A percentile compares a stretch with the other conserved stretches of the same genome.
phyloP scores from a whole-genome alignment of 2,329 filamentous ascomycete species.

The Coleophoma crateriformis region DNA sequence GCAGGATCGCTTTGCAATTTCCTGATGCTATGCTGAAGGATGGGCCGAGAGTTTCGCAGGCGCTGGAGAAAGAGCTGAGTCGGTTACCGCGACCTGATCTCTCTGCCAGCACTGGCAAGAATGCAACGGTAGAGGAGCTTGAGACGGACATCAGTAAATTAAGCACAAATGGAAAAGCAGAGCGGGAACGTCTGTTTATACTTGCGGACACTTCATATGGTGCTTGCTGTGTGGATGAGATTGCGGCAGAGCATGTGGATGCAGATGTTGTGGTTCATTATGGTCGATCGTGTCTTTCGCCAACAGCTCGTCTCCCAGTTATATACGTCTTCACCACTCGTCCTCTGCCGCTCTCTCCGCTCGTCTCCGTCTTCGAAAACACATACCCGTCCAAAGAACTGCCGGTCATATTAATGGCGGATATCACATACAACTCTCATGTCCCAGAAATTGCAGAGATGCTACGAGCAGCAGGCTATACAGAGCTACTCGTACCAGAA shows the following conservation, averaged over 20 bases:
- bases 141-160: conserved; percentile 15
- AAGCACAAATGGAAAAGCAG: background rate
- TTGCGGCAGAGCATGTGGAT: conserved; percentile 88
- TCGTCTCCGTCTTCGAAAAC: conserved; percentile 53
- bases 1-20: conserved; percentile 84
- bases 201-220: conserved; percentile 95
- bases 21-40: conserved; percentile 89
- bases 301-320: conserved; percentile 80
- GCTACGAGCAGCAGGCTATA: conserved; percentile 63
- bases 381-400: conserved; percentile 60
- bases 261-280: conserved; percentile 94
- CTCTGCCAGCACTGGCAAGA: conserved; percentile 1
- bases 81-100: too few relatives aligned
- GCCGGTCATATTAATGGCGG: conserved; percentile 77
- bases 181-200: conserved; percentile 58
- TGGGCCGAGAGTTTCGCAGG: conserved; percentile 71
- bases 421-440: conserved; percentile 80
- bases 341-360: conserved; percentile 55
- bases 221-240: conserved; percentile 93
- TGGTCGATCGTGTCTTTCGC: conserved; percentile 85
- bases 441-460: conserved; percentile 50
- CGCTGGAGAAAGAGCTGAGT: conserved; percentile 48
- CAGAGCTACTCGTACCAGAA: conserved; percentile 59
- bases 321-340: conserved; percentile 85
- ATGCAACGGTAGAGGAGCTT: conserved; percentile 3